Conservation (phyloP, 2,329 filamentous ascomycete genomes). For the Dactylella cylindrospora region DNA sequence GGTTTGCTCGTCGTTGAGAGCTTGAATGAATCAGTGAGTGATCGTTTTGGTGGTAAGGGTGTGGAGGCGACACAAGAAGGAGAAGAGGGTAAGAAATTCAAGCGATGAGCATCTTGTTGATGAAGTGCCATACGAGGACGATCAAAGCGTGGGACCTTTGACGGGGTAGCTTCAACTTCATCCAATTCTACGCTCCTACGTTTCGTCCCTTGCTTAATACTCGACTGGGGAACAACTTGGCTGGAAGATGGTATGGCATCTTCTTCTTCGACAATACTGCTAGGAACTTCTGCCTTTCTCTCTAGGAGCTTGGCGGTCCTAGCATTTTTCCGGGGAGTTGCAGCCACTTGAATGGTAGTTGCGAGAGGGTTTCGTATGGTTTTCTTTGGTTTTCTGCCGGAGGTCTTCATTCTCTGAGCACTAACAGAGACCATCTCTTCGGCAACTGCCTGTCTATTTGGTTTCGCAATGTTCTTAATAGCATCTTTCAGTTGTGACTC, state of each 20-base stretch:
- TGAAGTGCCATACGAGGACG: conserved; percentile 9
- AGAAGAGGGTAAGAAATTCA: conserved; percentile 22
- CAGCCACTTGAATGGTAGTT: conserved; percentile 48
- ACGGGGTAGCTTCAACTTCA: conserved; percentile 26
- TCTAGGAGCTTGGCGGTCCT: conserved; percentile 16
- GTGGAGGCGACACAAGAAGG: conserved; percentile 22
- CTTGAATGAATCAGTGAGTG: conserved; percentile 19
- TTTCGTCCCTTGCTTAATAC: conserved; percentile 28
- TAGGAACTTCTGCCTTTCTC: conserved; percentile 13
- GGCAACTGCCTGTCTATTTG: conserved; percentile 70
- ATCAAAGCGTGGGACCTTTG: conserved; percentile 27
- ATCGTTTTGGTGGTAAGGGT: conserved; percentile 9
- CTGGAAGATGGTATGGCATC: conserved; percentile 26
- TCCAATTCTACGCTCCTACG: conserved; percentile 10
- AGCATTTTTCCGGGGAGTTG: conserved; percentile 48
- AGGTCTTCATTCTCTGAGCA: conserved; percentile 60
- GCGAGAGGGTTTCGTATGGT: conserved; percentile 53
- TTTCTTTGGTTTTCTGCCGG: conserved; percentile 59
- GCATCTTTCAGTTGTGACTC: conserved; percentile 73
- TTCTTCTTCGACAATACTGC: conserved; percentile 30
- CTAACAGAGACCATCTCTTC: conserved; percentile 68
- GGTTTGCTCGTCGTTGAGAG: neutral
- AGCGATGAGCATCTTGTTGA: conserved; percentile 13
- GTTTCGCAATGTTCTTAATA: conserved; percentile 72
- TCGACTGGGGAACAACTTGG: conserved; percentile 43